phyloP scores from a whole-genome alignment of 1,139 yeast species.

The Saccharomyces pastorianus region DNA sequence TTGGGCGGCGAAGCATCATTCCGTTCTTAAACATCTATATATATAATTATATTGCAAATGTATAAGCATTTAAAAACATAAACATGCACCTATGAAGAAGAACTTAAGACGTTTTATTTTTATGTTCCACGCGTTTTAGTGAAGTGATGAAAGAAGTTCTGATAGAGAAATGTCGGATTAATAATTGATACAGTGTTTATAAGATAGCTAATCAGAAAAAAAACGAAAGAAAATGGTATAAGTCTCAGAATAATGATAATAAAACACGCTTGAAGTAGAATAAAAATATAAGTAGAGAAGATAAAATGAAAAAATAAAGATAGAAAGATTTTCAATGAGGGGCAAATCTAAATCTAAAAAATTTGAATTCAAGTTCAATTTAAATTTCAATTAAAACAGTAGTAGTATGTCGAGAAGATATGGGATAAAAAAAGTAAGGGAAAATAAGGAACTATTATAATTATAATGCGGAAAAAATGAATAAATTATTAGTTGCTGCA shows the following conservation, averaged over 20 bases:
- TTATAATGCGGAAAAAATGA: constrained; percentile 63
- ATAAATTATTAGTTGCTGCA: constrained; percentile 94
- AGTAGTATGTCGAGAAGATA: no score
- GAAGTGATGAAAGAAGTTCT: neutral
- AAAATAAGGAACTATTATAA: neutral
- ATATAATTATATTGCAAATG: neutral
- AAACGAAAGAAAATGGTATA: neutral
- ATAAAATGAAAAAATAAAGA: neutral
- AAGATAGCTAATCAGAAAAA: neutral
- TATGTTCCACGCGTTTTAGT: neutral
- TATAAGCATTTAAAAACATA: neutral
- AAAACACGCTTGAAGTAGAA: neutral
- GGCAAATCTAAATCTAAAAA: neutral
- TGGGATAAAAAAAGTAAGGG: no score
- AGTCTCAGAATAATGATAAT: neutral
- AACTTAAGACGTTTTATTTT: neutral
- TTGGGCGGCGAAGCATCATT: neutral
- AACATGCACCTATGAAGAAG: neutral
- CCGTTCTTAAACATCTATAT: neutral
- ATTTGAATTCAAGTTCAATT: constrained; percentile 2
- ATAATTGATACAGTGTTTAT: neutral
- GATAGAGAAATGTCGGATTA: neutral
- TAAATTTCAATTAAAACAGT: constrained; percentile 2
- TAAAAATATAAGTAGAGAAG: neutral
- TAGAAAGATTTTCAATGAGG: neutral